Evolutionary conservation across 2,329 filamentous ascomycete species (phyloP), one percentile per base, ranked within the genome.

Genomic region (Raffaelea deltoideospora): DNA sequence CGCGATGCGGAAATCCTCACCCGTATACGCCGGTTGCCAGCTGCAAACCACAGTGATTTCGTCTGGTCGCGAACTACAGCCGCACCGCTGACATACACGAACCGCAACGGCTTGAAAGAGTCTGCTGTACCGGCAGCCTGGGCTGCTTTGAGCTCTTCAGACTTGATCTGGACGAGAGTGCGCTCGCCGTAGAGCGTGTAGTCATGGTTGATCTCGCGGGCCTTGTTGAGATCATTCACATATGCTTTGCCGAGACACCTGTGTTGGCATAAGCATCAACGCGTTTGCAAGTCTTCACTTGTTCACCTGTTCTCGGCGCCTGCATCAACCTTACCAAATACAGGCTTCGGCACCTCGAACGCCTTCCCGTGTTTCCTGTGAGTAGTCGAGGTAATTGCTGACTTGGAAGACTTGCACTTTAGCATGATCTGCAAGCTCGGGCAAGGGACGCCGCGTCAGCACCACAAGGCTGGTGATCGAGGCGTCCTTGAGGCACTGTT

Each of bases 401-500:
- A 39, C 22, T n/a, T 20, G n/a, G 24, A 31, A 9, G 4, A 33
- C 29, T 14, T 23, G 26, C 17, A 36, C 32, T 20, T 39, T 36
- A 17, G 24, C 23, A 21, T 20, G 7, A n/a, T 13, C 10, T 10
- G 23, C 27, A 8, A 21, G 11, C 19, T 5, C 11, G 7, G 33
- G 27, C 14, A 39, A 33, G 11, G 34, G 26, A 17, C 33, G 28
- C 9, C 37, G 20, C 17, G 33, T 27, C n/a, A 39, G 33, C 5
- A 35, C 37, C 7, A 36, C 17, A 5, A 39, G 13, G 7, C 28
- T 36, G 4, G 33, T 36, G 11, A 39, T 32, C 17, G 29, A 7
- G 9, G 17, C 7, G 18, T 33, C 21, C 17, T 4, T 10, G 5
- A 36, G 13, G 10, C 37, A 36, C 14, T 35, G 23, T 21, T 61